phyloP scores from a whole-genome alignment of 257 asterid species.

The Solanum okadae region DNA sequence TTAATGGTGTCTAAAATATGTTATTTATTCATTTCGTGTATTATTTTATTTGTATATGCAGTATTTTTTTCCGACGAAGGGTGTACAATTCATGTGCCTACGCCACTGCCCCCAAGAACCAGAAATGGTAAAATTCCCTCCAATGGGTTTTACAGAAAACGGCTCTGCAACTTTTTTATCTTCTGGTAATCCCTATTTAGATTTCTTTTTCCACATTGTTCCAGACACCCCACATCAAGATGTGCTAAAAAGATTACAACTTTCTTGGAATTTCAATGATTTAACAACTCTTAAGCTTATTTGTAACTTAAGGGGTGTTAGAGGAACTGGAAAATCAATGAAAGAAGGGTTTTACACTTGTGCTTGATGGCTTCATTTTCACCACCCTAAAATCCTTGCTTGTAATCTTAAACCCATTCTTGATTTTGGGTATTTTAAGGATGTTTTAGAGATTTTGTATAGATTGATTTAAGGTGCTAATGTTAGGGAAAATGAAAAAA shows the following conservation, averaged over 20 bases:
- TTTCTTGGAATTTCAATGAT: slow-evolving; percentile 14
- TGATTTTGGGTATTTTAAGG: slow-evolving; percentile 20
- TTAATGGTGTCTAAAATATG: too few species aligned
- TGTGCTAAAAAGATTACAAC: neutral
- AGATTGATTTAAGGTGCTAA: too few species aligned
- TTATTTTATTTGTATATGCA: too few species aligned
- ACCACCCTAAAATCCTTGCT: slow-evolving; percentile 13
- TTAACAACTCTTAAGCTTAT: slow-evolving; percentile 8
- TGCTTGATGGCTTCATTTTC: slow-evolving; percentile 8
- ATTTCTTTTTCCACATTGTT: slow-evolving; percentile 16
- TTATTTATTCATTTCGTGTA: too few species aligned
- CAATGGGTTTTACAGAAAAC: neutral
- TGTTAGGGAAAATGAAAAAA: neutral
- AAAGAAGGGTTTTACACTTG: slow-evolving; percentile 18
- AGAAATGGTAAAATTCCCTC: neutral
- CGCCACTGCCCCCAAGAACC: neutral
- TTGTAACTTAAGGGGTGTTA: slow-evolving; percentile 18
- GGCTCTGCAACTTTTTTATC: neutral
- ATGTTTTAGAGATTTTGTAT: slow-evolving; percentile 17
- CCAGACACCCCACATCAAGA: slow-evolving; percentile 7
- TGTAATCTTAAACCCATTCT: slow-evolving; percentile 9
- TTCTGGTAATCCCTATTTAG: slow-evolving; percentile 8
- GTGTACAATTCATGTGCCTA: too few species aligned
- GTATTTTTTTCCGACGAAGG: too few species aligned
- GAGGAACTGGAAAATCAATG: slow-evolving; percentile 20